Conservation (phyloP, 2,329 filamentous ascomycete species). For the Aureobasidium sp. region DNA sequence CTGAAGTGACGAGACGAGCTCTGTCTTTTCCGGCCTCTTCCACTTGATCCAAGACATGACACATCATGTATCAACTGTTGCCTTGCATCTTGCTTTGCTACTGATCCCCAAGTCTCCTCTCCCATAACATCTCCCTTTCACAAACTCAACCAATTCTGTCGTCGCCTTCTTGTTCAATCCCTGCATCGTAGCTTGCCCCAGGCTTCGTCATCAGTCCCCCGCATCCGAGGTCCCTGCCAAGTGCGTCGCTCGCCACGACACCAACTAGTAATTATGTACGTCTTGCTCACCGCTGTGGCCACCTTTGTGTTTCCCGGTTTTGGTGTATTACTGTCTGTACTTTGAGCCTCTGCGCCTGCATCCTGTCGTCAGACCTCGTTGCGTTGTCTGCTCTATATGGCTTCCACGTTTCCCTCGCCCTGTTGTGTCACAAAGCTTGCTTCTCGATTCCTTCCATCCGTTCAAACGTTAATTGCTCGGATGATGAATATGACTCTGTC, state of each 20-base stretch:
- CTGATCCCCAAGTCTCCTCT: neutral
- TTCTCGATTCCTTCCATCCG: neutral
- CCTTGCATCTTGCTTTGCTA: neutral
- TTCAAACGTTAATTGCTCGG: conserved; percentile 3
- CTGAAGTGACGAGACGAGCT: neutral
- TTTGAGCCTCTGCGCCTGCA: neutral
- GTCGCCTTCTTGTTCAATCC: neutral
- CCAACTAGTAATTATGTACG: conserved; percentile 10
- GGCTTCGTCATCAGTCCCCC: conserved; percentile 2
- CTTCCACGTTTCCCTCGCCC: neutral
- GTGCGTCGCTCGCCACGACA: neutral
- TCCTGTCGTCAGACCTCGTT: neutral
- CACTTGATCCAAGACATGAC: neutral
- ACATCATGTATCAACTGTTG: neutral
- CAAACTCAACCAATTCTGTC: neutral
- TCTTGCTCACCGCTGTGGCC: neutral
- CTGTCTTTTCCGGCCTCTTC: neutral
- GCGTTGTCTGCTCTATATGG: neutral
- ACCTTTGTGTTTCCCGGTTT: neutral
- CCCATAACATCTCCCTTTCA: neutral
- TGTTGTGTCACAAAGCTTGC: conserved; percentile 6
- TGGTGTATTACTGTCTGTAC: no score
- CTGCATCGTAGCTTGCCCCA: neutral
- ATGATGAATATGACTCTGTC: neutral
- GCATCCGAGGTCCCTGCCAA: conserved; percentile 2